A percentile compares a stretch with the other conserved stretches of the same genome.
These are phyloP conservation scores for Neurospora sublineolata DNA, from an alignment of 495 filamentous ascomycete genomes.

Conservation along the genomic window DNA sequence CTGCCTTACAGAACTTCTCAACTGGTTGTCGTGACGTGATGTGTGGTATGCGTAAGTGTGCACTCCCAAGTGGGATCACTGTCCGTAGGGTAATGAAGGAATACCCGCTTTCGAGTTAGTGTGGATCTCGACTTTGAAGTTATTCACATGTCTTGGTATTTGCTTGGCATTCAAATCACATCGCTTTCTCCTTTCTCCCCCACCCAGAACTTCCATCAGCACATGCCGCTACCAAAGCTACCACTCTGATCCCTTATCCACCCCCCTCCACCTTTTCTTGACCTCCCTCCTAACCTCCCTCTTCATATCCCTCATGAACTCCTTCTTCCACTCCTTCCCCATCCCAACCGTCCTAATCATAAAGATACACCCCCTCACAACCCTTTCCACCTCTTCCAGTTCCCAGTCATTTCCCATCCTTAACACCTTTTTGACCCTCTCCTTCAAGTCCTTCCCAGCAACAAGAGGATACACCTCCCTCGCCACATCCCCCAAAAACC, in stretches of 20 bases:
- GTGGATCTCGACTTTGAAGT: neutral
- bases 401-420: neutral
- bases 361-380: neutral
- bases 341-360: neutral
- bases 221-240: too few species aligned
- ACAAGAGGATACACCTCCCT: neutral
- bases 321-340: neutral
- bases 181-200: neutral
- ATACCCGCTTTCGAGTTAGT: neutral
- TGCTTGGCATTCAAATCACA: neutral
- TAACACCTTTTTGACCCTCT: neutral
- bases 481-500: neutral
- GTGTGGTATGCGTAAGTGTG: neutral
- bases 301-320: neutral
- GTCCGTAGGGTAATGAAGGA: too few species aligned
- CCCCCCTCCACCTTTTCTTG: neutral
- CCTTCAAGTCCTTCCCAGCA: neutral
- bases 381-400: neutral
- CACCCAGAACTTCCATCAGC: too few species aligned
- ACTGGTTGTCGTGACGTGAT: neutral
- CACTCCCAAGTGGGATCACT: neutral
- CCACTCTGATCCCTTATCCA: neutral
- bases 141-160: neutral
- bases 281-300: neutral
- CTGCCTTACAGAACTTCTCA: neutral